Conservation (phyloP, 2,329 filamentous ascomycete genomes). For the Phaeosphaeria sp. region DNA sequence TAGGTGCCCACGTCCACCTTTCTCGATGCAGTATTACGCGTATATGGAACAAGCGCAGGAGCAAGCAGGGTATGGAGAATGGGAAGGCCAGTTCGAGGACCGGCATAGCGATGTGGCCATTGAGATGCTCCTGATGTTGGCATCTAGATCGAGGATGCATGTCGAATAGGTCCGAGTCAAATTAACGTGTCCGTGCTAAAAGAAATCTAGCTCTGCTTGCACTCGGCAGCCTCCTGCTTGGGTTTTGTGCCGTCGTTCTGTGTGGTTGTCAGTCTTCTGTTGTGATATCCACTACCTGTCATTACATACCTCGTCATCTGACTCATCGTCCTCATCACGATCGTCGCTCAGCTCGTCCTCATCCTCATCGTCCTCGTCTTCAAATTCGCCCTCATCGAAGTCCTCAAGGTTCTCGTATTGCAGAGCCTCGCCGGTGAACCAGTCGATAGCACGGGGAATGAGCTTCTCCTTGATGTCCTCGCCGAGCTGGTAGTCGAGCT, state of each 20-base stretch:
- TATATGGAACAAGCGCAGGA: slow-evolving; percentile 25
- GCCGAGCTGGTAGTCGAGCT: slow-evolving; percentile 97
- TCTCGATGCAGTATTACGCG: slow-evolving; percentile 40
- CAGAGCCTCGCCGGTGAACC: slow-evolving; percentile 98
- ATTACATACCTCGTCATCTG: slow-evolving; percentile 48
- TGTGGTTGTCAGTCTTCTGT: slow-evolving; percentile 16
- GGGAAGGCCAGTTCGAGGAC: slow-evolving; percentile 11
- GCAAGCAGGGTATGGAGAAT: slow-evolving; percentile 18
- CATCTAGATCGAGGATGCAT: slow-evolving; percentile 40
- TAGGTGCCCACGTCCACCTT: slow-evolving; percentile 20
- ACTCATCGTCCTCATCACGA: slow-evolving; percentile 72
- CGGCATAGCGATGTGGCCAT: slow-evolving; percentile 20
- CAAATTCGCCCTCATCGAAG: slow-evolving; percentile 79
- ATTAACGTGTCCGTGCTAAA: slow-evolving; percentile 21
- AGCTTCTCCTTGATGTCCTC: slow-evolving; percentile 99
- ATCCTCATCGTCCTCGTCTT: slow-evolving; percentile 92
- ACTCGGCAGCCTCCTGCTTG: slow-evolving; percentile 54
- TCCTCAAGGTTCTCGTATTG: slow-evolving; percentile 95
- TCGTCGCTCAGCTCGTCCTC: slow-evolving; percentile 86
- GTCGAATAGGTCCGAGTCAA: slow-evolving; percentile 28
- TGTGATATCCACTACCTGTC: neutral
- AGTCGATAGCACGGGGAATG: slow-evolving; percentile 97
- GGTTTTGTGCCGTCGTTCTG: slow-evolving; percentile 52
- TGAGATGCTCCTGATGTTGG: slow-evolving; percentile 34
- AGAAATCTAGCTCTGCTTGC: slow-evolving; percentile 51